Base-by-base conservation (phyloP, 2,329 filamentous ascomycete genomes). In the Grosmannia huntii region DNA sequence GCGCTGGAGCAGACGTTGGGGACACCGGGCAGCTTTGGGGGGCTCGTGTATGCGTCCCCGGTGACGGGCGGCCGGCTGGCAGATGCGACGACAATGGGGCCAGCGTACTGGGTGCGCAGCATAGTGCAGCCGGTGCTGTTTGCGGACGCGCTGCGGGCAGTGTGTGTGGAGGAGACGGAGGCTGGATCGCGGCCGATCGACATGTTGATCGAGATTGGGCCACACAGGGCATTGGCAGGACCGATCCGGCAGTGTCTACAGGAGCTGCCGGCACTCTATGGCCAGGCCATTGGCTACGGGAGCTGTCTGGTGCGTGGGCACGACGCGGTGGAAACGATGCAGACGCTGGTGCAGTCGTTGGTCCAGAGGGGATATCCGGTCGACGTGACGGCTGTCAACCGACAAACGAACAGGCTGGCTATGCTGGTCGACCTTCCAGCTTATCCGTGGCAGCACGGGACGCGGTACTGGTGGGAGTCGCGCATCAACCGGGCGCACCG, bases 381-480 rank as follows among this genome's bases (percentile, higher is more conserved):
- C 0, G 51, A 63, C 16, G 23, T 64, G 4, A 41, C 48, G 3
- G 55, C 58, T 3, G 58, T 62, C 53, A 65, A 66, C 38, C 36
- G 38, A 10, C 27, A 65, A 66, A 33, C 36, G 38, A 10, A 14
- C 28, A 12, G n/a, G 12, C 31, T 23, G n/a, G 25, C 12, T 41
- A n/a, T 75, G 4, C 60, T 76, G 2, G 68, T 68, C 2, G 75
- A 78, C 62, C 68, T 79, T 21, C 69, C 72, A 1, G 68, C 72
- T 5, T 79, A 78, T 58, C 65, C 72, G 1, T 78, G 74, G 71
- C 71, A 75, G 44, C 69, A 75, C 60, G 67, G 71, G 1, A 70
- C 68, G 31, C 68, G 68, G 59, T 76, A 76, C 65, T 78, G 75
- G 75, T 68, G 70, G 53, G 75, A 78, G 61, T 65, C 65, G 0